Evolutionary conservation across 2,329 filamentous ascomycete species (phyloP).

Genomic region (Dryadomyces sulphureus): DNA sequence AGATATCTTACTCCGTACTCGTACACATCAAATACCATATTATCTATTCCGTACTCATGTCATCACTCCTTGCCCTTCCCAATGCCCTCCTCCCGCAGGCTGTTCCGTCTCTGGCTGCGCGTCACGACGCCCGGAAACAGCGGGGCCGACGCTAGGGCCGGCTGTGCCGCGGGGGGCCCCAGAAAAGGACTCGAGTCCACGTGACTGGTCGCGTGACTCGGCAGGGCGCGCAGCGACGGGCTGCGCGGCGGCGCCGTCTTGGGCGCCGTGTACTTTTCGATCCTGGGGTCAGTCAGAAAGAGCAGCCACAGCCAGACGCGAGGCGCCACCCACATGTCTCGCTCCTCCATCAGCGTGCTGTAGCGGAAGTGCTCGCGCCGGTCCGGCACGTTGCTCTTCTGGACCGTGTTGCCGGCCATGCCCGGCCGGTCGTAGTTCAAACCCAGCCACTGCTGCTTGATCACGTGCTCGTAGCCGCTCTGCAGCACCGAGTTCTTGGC

Average conservation of each 20-base stretch:
- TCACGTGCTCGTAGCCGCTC: slow-evolving; percentile 75
- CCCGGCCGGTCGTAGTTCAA: slow-evolving; percentile 63
- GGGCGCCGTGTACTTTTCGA: slow-evolving; percentile 24
- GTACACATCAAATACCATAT: too few relatives aligned
- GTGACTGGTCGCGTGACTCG: background rate
- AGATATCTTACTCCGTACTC: too few relatives aligned
- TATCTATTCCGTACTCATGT: too few relatives aligned
- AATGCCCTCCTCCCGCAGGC: slow-evolving; percentile 13
- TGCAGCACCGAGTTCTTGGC: slow-evolving; percentile 93
- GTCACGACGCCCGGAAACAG: slow-evolving; percentile 54
- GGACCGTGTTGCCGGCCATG: slow-evolving; percentile 75
- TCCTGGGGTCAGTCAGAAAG: slow-evolving; percentile 15
- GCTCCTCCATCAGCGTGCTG: slow-evolving; percentile 71
- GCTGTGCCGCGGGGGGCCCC: background rate
- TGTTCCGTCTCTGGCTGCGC: slow-evolving; percentile 30
- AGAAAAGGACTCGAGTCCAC: background rate
- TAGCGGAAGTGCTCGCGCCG: slow-evolving; percentile 81
- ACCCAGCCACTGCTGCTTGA: slow-evolving; percentile 90
- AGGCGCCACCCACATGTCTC: slow-evolving; percentile 53
- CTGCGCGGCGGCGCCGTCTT: background rate
- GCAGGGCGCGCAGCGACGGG: background rate
- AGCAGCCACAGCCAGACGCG: background rate
- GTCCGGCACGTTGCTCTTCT: slow-evolving; percentile 92
- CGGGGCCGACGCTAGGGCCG: slow-evolving; percentile 23
- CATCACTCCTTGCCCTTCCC: background rate